These are phyloP conservation scores for Xerocomellus intermedius DNA, from an alignment of 768 basidiomycete genomes.

Conservation along the genomic window DNA sequence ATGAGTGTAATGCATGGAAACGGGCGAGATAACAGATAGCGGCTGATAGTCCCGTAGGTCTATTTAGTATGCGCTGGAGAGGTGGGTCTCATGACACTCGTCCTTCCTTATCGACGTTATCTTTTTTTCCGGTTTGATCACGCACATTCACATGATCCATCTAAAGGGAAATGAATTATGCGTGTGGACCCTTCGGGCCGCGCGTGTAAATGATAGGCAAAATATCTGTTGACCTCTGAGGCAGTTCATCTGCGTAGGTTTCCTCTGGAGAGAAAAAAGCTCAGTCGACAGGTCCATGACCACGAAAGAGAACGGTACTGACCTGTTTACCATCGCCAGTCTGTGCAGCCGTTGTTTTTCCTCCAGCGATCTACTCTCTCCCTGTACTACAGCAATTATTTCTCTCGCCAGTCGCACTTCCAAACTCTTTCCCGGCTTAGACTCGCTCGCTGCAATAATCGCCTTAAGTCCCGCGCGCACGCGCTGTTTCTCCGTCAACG, in stretches of 20 bases:
- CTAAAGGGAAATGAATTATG: not conserved
- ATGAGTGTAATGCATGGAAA: too few species aligned
- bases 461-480: conserved; percentile 66
- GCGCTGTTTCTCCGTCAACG: conserved; percentile 80
- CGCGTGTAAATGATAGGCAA: not conserved
- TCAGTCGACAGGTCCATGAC: not conserved
- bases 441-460: conserved; percentile 64
- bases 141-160: not conserved
- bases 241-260: conserved; percentile 18
- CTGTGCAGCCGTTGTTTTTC: conserved; percentile 64
- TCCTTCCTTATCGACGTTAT: not conserved
- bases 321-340: conserved; percentile 78
- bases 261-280: conserved; percentile 17
- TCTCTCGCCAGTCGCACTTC: conserved; percentile 79
- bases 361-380: conserved; percentile 55
- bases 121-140: not conserved
- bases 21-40: too few species aligned
- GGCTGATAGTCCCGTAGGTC: not conserved
- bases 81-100: not conserved
- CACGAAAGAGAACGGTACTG: conserved; percentile 23
- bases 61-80: not conserved
- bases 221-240: not conserved
- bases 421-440: conserved; percentile 52
- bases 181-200: not conserved
- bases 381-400: conserved; percentile 67